Percentiles rank a stretch among this genome's conserved stretches.
phyloP scores from a whole-genome alignment of 768 basidiomycete species.

The Paxillus ammoniavirescens region DNA sequence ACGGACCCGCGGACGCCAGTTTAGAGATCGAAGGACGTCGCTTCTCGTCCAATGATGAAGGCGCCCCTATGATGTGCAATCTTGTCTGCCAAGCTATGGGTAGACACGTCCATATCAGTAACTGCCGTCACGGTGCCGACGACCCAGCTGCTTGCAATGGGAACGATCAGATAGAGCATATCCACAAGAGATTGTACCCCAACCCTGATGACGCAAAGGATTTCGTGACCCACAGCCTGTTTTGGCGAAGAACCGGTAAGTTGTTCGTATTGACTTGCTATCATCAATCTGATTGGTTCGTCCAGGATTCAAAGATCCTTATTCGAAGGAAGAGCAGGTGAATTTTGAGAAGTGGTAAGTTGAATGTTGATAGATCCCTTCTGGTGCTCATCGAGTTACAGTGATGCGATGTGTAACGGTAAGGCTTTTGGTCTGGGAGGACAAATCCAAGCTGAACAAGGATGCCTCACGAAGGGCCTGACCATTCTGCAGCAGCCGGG shows the following conservation, averaged over 20 bases:
- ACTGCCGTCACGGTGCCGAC: slow-evolving; percentile 43
- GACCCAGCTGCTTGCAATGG: slow-evolving; percentile 29
- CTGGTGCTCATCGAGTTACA: slow-evolving; percentile 7
- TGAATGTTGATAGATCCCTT: not conserved
- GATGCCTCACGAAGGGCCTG: no score
- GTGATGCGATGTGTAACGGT: slow-evolving; percentile 48
- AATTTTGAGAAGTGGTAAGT: slow-evolving; percentile 48
- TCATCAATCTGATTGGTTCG: not conserved
- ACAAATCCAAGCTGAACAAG: no score
- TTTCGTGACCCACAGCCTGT: slow-evolving; percentile 46
- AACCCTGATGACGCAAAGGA: slow-evolving; percentile 47
- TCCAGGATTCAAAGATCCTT: slow-evolving; percentile 56
- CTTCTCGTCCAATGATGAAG: slow-evolving; percentile 47
- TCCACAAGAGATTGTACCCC: slow-evolving; percentile 37
- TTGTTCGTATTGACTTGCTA: not conserved
- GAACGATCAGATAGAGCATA: slow-evolving; percentile 43
- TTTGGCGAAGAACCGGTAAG: slow-evolving; percentile 51
- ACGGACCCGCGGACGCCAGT: slow-evolving; percentile 42
- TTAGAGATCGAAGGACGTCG: slow-evolving; percentile 49
- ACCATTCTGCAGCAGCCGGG: slow-evolving; percentile 23
- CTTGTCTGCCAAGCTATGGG: slow-evolving; percentile 49
- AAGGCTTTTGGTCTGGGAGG: not conserved
- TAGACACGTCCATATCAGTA: slow-evolving; percentile 50
- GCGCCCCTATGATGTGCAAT: slow-evolving; percentile 57
- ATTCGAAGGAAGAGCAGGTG: slow-evolving; percentile 48